Conservation (phyloP, 352 stramenopile genomes). For the Phytophthora tentaculata region DNA sequence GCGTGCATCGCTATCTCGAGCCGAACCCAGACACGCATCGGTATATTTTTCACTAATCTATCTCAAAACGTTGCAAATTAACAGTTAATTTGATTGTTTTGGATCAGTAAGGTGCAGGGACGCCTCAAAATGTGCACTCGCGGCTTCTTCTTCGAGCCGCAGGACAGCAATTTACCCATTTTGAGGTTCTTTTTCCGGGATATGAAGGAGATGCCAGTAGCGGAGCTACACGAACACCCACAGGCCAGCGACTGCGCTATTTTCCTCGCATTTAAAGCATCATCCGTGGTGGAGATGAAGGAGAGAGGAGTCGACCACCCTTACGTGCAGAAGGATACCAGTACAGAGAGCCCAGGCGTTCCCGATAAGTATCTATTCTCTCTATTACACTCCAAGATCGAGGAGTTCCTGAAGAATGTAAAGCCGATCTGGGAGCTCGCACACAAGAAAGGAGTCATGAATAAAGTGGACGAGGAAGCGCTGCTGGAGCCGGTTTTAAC, state of each 20-base stretch:
- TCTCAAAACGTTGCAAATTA: conserved; percentile 6
- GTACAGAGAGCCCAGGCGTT: conserved; percentile 8
- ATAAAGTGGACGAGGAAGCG: conserved; percentile 86
- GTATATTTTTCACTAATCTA: conserved; percentile 33
- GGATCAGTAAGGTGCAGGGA: conserved; percentile 69
- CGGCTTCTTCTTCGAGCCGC: conserved; percentile 93
- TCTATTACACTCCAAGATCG: conserved; percentile 84
- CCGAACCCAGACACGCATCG: conserved; percentile 54
- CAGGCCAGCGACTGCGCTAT: conserved; percentile 48
- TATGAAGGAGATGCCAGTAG: conserved; percentile 70
- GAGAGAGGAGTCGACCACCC: conserved; percentile 83
- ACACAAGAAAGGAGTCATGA: conserved; percentile 72
- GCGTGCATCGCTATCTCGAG: conserved; percentile 80
- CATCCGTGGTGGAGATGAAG: conserved; percentile 85
- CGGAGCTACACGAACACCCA: conserved; percentile 58
- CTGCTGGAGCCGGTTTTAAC: conserved; percentile 78
- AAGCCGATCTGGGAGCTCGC: conserved; percentile 69
- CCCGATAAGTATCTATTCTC: conserved; percentile 80
- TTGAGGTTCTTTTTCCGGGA: conserved; percentile 89
- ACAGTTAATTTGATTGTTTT: conserved; percentile 7
- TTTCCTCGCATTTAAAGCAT: conserved; percentile 75
- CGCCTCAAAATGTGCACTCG: conserved; percentile 90
- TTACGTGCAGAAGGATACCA: conserved; percentile 71
- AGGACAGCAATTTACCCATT: conserved; percentile 81
- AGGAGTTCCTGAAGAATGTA: conserved; percentile 81